Base-by-base conservation (phyloP, 2,329 filamentous ascomycete genomes). In the Fusarium siculi region DNA sequence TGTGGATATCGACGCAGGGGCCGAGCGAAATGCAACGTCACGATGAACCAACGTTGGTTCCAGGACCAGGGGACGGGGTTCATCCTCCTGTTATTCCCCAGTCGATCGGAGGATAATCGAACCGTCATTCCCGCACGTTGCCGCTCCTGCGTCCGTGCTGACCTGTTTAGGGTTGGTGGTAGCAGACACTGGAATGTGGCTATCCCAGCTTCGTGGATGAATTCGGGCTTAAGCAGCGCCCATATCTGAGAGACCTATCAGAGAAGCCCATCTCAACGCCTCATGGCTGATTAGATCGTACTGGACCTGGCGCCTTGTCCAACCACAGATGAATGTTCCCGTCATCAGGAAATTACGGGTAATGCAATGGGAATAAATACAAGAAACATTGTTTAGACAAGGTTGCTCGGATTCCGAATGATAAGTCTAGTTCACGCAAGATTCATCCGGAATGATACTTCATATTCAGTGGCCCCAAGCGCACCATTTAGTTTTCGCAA, bases 361-460 rank as follows among this genome's bases (percentile, higher is more conserved):
- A 25, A 23, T 58, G 16, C 32, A 37, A 36, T 50, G 34, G 15
- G 32, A 50, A 50, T 23, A 50, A 16, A 7, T 5, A 9, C 11
- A 21, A 4, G 8, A 2, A 34, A 11, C 5, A 34, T 40, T 54
- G 15, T 7, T 18, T 6, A 2, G 16, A 7, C 6, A 59, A 25
- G 5, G 3, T 40, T 59, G 7, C 14, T 40, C 2, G 4, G 19
- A 34, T 57, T 25, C 11, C 10, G 7, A n/a, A 28, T 25, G 16
- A 23, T 9, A 10, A 30, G 15, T 8, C 8, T 23, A 8, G 7
- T 14, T 2, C 7, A 12, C 12, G 9, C 0, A 2, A 1, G 8
- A 18, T 32, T 8, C 10, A 7, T 42, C 15, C 15, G 52, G 36
- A 32, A 55, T 53, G 34, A 21, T 28, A 4, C 4, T 11, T 25